These are phyloP conservation scores for Russula compacta DNA, from an alignment of 768 basidiomycete species.

Conservation along the genomic window DNA sequence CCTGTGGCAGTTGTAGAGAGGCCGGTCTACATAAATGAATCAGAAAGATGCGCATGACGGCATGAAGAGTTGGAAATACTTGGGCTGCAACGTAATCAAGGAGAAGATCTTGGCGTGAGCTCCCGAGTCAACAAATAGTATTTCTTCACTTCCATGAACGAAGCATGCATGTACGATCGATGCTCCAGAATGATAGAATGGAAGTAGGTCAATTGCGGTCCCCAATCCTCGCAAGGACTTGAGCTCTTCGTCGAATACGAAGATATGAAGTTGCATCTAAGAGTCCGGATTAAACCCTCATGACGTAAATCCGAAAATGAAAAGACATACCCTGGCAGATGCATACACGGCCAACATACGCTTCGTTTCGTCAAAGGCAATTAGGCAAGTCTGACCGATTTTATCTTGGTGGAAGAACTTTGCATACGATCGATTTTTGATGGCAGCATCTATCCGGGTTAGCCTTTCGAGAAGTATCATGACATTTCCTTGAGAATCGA, in stretches of 20 bases:
- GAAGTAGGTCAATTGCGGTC: constrained; percentile 31
- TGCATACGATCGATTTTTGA: not conserved
- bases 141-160: constrained; percentile 43
- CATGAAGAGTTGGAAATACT: constrained; percentile 27
- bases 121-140: constrained; percentile 40
- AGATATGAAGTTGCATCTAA: constrained; percentile 36
- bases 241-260: constrained; percentile 39
- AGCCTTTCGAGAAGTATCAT: constrained; percentile 10
- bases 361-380: constrained; percentile 47
- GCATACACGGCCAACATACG: constrained; percentile 42
- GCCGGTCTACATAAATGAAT: constrained; percentile 33
- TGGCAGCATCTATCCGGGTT: not conserved
- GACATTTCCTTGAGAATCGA: constrained; percentile 7
- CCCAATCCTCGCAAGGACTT: constrained; percentile 35
- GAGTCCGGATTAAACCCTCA: not conserved
- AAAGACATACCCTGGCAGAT: constrained; percentile 30
- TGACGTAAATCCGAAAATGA: not conserved
- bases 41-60: not conserved
- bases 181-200: constrained; percentile 33
- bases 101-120: constrained; percentile 43
- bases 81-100: constrained; percentile 42
- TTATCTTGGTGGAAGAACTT: constrained; percentile 35
- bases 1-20: constrained; percentile 30
- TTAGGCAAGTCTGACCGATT: constrained; percentile 36
- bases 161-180: constrained; percentile 35